Base-by-base conservation (phyloP, 768 basidiomycete genomes). In the Auriscalpium orientale region DNA sequence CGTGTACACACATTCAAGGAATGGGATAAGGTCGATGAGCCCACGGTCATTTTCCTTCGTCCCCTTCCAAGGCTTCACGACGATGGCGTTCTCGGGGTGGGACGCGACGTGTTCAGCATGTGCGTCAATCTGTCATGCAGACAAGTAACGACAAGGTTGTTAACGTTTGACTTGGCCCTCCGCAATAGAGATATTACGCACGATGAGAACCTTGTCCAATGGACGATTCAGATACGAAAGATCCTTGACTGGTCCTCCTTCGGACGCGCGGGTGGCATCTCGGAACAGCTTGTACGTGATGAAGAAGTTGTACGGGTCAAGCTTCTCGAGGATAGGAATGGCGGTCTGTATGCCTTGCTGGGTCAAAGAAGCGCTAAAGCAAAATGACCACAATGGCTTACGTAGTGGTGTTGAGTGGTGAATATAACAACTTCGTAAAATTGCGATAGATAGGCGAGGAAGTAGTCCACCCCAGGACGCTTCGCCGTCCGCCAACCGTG, bases 381-480 rank as follows among this genome's bases (percentile, higher is more conserved):
- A 21, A 46, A 37, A 7, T 34, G 53, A 46, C 58, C 46, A 37
- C 28, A 28, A 28, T 28, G 28, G 28, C 28, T 28, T 28, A 95
- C 95, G 70, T 95, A 98, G 65, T 81, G 77, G 55, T 89, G 81
- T 72, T 95, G 92, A 16, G 85, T 80, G 10, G 95, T 98, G 74
- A 98, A 99, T 53, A 99, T 77, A 36, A 98, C 95, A 56, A 98
- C 83, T 75, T 99, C 97, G 68, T 93, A 99, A 75, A 98, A 99
- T 66, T 98, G 95, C 0, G 93, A 91, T 49, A 99, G 82, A 69
- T 99, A 99, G 28, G 83, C 95, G 36, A 99, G 78, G 81, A 99
- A 99, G 73, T 99, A 98, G 67, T 99, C 97, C 15, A 94, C 90
- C 4, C 97, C 97, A 1, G 97, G 95, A 36, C 97, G 84, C 73